Conservation (phyloP, 208 protist species). For the Trypanosoma rangeli region DNA sequence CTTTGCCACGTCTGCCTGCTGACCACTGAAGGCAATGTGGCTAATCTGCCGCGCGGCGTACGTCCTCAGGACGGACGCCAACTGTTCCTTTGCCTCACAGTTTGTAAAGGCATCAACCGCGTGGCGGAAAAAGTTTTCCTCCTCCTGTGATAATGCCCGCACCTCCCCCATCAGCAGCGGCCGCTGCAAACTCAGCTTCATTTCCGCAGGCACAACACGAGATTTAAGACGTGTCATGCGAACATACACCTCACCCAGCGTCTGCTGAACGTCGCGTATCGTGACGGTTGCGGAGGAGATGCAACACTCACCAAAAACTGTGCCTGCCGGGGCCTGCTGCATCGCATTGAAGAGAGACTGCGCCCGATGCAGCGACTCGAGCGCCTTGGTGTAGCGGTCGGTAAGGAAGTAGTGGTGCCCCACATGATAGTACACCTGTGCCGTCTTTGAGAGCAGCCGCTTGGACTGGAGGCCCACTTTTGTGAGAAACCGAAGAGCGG, state of each 20-base stretch:
- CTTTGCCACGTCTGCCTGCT: conserved; percentile 29
- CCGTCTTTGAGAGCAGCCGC: conserved; percentile 56
- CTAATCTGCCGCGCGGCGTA: conserved; percentile 52
- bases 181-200: conserved; percentile 33
- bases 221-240: conserved; percentile 57
- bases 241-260: conserved; percentile 61
- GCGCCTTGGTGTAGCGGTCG: conserved; percentile 77
- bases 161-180: conserved; percentile 48
- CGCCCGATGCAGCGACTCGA: conserved; percentile 71
- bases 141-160: conserved; percentile 40
- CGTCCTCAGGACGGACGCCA: conserved; percentile 38
- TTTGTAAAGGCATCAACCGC: conserved; percentile 57
- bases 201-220: conserved; percentile 11
- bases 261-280: conserved; percentile 37
- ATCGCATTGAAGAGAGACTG: conserved; percentile 58
- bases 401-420: conserved; percentile 55
- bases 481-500: conserved; percentile 67
- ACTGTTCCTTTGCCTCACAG: conserved; percentile 32
- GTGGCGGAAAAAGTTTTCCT: conserved; percentile 46
- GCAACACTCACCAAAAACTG: conserved; percentile 50
- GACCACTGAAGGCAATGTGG: conserved; percentile 30
- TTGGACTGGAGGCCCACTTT: conserved; percentile 45
- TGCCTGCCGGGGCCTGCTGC: conserved; percentile 37
- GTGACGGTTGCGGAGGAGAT: conserved; percentile 32
- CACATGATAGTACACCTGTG: conserved; percentile 73